phyloP scores from a whole-genome alignment of 176 grass and related monocot species.

The Coix lacrymajobi region DNA sequence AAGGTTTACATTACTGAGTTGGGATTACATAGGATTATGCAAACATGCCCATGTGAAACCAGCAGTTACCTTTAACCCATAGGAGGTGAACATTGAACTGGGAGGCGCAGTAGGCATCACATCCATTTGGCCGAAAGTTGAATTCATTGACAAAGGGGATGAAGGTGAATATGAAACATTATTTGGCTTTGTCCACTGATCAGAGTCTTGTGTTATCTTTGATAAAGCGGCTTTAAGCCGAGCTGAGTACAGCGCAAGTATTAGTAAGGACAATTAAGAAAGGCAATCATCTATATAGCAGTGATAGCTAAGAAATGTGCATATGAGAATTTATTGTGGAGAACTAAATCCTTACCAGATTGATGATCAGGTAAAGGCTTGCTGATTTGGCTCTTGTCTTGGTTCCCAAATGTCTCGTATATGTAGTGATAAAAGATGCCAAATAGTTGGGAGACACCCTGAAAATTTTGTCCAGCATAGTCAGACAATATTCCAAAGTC shows the following conservation, averaged over 20 bases:
- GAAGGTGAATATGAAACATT: slow-evolving; percentile 57
- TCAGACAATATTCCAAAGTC: background rate
- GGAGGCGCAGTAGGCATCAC: slow-evolving; percentile 82
- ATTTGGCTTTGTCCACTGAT: slow-evolving; percentile 87
- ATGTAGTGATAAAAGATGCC: slow-evolving; percentile 91
- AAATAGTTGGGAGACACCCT: slow-evolving; percentile 93
- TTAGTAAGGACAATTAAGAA: slow-evolving; percentile 19
- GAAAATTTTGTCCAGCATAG: slow-evolving; percentile 36
- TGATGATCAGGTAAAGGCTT: slow-evolving; percentile 57
- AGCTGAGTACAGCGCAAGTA: slow-evolving; percentile 50
- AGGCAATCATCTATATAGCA: slow-evolving; percentile 15
- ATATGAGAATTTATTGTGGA: background rate
- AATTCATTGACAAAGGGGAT: slow-evolving; percentile 52
- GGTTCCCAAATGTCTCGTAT: slow-evolving; percentile 84
- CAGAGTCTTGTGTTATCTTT: slow-evolving; percentile 96
- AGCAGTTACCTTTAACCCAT: slow-evolving; percentile 77
- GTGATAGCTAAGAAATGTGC: slow-evolving; percentile 13
- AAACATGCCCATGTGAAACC: slow-evolving; percentile 32
- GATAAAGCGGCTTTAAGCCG: slow-evolving; percentile 77
- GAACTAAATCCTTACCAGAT: slow-evolving; percentile 56
- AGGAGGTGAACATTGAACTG: slow-evolving; percentile 71
- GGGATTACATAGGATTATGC: background rate
- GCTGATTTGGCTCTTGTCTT: slow-evolving; percentile 56
- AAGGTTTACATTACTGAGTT: background rate
- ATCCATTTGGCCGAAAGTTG: slow-evolving; percentile 69